phyloP scores from a whole-genome alignment of 176 grass and related monocot species.

The Areca catechu region DNA sequence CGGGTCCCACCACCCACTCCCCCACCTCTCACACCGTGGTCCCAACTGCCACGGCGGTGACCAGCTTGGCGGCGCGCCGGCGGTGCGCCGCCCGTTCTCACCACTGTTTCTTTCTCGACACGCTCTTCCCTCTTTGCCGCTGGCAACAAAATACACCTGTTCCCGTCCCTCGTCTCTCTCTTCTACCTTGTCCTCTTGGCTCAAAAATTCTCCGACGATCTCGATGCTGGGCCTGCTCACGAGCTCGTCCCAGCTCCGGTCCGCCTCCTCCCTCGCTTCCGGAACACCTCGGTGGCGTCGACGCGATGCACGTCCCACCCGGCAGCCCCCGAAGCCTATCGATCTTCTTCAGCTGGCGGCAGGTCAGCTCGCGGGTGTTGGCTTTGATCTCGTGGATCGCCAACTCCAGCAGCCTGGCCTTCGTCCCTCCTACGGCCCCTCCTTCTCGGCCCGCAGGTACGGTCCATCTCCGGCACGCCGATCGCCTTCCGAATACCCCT shows the following conservation, averaged over 20 bases:
- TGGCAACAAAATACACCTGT: neutral
- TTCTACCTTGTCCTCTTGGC: neutral
- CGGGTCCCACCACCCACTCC: neutral
- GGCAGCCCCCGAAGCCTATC: slow-evolving; percentile 10
- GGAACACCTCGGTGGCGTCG: slow-evolving; percentile 43
- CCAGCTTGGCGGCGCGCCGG: neutral
- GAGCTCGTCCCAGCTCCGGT: slow-evolving; percentile 26
- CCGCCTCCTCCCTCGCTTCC: neutral
- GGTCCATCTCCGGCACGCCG: slow-evolving; percentile 41
- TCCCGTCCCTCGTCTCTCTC: neutral
- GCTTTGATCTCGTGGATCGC: slow-evolving; percentile 43
- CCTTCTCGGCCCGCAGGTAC: slow-evolving; percentile 21
- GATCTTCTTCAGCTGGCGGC: slow-evolving; percentile 42
- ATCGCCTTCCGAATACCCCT: slow-evolving; percentile 39
- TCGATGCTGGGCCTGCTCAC: slow-evolving; percentile 31
- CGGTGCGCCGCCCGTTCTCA: neutral
- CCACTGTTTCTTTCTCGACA: neutral
- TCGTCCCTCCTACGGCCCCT: neutral
- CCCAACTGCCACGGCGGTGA: neutral
- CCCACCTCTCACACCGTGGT: neutral
- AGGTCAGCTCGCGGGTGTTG: slow-evolving; percentile 34
- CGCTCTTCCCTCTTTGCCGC: neutral
- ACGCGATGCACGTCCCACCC: slow-evolving; percentile 28
- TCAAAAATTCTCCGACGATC: slow-evolving; percentile 30
- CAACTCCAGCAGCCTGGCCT: slow-evolving; percentile 6